Base-by-base conservation (phyloP, 495 filamentous ascomycete species). In the Pseudoneurospora amorphoporcata region DNA sequence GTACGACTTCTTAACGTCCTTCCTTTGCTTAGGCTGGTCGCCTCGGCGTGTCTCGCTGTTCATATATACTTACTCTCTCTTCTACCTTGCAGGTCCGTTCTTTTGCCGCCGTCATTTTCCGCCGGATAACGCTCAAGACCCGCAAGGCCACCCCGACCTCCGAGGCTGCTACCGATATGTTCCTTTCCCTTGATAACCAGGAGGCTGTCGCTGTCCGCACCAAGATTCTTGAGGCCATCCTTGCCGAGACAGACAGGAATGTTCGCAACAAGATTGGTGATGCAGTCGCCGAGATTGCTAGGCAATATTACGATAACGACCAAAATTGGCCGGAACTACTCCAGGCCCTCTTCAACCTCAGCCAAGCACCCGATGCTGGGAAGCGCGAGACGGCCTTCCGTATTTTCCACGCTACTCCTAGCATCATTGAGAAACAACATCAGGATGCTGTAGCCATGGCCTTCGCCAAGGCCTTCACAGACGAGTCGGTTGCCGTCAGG, bases 241-340 rank as follows among this genome's bases (percentile, higher is more conserved):
- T 89, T 53, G 83, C 81, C 61, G 96, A 98, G 82, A 82, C 85
- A 8, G 85, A 90, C 29, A 84, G 87, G 61, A 81, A 88, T 17
- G 92, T 97, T 42, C 87, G 96, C 78, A 96, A 96, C 81, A 99
- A 98, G 83, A 92, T 98, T 79, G 94, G 94, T 71, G 96, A 99
- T 82, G 94, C 95, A 3, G 91, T 98, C 73, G 96, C 96, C 8
- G 96, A 99, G 79, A 84, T 98, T 61, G 96, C 94, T 40, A 90
- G 96, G 77, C 93, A 98, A 80, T 97, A 98, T 81, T 91, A 92
- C 69, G 96, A 98, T 77, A 92, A 90, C 74, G 94, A 89, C 73
- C 88, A 94, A 68, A 87, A 90, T 79, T 99, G 96, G 96, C 90
- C 93, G 16, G 96, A 98, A 75, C 88, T 99, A 35, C 88, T 98